These are phyloP conservation scores for Beauveria brongniartii DNA, from an alignment of 2,329 filamentous ascomycete genomes.

Conservation along the genomic window DNA sequence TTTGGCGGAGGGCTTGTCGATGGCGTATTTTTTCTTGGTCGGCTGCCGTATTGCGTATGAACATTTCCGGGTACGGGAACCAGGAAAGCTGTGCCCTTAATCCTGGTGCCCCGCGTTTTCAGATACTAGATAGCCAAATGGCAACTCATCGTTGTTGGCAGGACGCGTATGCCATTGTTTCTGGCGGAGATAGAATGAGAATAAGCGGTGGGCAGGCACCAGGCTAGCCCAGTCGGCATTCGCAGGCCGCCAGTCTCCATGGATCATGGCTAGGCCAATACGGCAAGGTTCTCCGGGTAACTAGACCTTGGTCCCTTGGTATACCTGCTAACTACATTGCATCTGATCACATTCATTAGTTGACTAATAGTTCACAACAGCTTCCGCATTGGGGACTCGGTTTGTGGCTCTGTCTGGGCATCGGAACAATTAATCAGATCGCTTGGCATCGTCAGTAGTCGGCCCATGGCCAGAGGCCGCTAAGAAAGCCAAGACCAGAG, in stretches of 20 bases:
- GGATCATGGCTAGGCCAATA: too few relatives aligned
- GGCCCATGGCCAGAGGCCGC: not conserved
- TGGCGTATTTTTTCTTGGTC: not conserved
- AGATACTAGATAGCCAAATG: not conserved
- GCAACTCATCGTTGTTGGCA: not conserved
- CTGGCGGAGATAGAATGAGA: conserved; percentile 2
- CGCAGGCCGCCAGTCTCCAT: not conserved
- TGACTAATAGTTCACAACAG: not conserved
- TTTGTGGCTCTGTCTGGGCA: not conserved
- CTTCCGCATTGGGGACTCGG: not conserved
- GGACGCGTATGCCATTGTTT: not conserved
- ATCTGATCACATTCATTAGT: not conserved
- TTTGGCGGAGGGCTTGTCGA: not conserved
- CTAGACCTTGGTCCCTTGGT: too few relatives aligned
- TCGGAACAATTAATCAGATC: not conserved
- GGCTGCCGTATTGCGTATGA: not conserved
- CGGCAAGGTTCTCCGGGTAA: not conserved
- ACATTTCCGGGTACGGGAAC: not conserved
- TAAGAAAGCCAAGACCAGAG: not conserved
- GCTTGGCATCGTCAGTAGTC: conserved; percentile 1
- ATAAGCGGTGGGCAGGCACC: not conserved
- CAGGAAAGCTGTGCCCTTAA: not conserved
- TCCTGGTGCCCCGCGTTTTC: not conserved
- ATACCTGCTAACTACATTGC: not conserved
- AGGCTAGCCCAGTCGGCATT: not conserved